phyloP scores from a whole-genome alignment of 2,329 filamentous ascomycete species.

The Cladophialophora carrionii region DNA sequence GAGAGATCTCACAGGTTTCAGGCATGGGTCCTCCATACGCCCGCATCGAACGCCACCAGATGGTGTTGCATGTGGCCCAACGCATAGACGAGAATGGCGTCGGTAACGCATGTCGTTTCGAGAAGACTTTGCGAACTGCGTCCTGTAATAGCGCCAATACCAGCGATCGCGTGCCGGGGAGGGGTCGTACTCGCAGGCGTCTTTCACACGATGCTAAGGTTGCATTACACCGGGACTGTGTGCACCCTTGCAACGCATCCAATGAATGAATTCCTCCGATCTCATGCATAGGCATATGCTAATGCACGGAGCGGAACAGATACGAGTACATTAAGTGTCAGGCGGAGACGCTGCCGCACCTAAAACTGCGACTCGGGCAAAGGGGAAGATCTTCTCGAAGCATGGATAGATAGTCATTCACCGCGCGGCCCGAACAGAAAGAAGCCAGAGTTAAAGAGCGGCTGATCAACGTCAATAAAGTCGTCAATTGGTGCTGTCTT shows the following conservation, averaged over 20 bases:
- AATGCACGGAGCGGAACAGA: constrained; percentile 16
- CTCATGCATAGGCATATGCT: constrained; percentile 7
- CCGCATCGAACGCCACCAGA: constrained; percentile 3
- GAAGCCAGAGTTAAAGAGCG: background rate
- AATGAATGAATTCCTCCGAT: background rate
- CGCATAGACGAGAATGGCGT: constrained; percentile 5
- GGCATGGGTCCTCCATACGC: background rate
- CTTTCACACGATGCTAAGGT: background rate
- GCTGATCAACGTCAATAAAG: constrained; percentile 1
- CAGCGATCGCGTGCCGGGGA: background rate
- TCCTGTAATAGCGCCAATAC: background rate
- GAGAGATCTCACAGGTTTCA: background rate
- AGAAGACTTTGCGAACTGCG: constrained; percentile 13
- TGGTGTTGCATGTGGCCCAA: constrained; percentile 2
- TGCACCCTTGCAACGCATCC: constrained; percentile 1
- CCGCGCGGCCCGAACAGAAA: constrained; percentile 1
- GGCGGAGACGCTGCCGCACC: background rate
- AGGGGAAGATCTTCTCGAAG: background rate
- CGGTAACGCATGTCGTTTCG: constrained; percentile 19
- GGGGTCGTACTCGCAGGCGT: background rate
- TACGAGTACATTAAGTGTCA: background rate
- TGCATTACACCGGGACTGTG: constrained; percentile 1
- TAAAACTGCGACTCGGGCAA: background rate
- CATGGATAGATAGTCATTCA: background rate
- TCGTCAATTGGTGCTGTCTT: background rate